Evolutionary conservation across 352 stramenopile genomes (phyloP).

Genomic region (Peronospora destructor): DNA sequence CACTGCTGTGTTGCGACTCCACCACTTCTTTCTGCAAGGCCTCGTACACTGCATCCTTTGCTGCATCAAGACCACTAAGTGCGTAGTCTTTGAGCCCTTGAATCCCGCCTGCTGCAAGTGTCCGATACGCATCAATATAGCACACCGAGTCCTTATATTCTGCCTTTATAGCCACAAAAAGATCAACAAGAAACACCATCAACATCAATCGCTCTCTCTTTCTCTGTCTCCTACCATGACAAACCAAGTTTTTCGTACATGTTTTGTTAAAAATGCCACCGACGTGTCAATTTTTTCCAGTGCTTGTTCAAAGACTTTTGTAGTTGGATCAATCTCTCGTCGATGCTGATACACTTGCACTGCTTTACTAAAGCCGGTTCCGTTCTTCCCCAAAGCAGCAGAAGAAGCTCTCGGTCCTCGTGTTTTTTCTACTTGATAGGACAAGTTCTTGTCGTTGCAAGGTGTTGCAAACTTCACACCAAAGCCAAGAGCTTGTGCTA

Average conservation of each 20-base stretch:
- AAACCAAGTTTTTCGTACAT: conserved; percentile 35
- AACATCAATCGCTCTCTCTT: no score
- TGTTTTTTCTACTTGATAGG: conserved; percentile 13
- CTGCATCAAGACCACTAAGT: conserved; percentile 53
- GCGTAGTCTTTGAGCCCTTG: conserved; percentile 69
- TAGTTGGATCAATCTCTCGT: conserved; percentile 65
- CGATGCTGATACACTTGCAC: conserved; percentile 78
- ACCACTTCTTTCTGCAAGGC: conserved; percentile 33
- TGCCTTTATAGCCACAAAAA: conserved; percentile 30
- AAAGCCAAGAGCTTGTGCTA: conserved; percentile 55
- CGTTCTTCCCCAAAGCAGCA: no score
- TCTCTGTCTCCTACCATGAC: neutral
- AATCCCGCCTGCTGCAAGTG: conserved; percentile 54
- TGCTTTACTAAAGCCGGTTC: conserved; percentile 16
- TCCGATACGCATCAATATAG: conserved; percentile 68
- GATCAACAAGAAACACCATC: conserved; percentile 3
- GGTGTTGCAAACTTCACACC: conserved; percentile 59
- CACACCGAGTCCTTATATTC: conserved; percentile 65
- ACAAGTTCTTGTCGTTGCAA: conserved; percentile 3
- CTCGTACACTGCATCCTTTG: conserved; percentile 58
- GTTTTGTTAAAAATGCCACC: conserved; percentile 53
- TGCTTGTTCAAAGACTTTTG: conserved; percentile 43
- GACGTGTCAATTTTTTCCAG: conserved; percentile 66
- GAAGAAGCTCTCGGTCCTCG: neutral
- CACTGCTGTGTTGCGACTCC: conserved; percentile 6